Evolutionary conservation across 2,329 filamentous ascomycete genomes (phyloP).

Genomic region (Exophiala viscosa): DNA sequence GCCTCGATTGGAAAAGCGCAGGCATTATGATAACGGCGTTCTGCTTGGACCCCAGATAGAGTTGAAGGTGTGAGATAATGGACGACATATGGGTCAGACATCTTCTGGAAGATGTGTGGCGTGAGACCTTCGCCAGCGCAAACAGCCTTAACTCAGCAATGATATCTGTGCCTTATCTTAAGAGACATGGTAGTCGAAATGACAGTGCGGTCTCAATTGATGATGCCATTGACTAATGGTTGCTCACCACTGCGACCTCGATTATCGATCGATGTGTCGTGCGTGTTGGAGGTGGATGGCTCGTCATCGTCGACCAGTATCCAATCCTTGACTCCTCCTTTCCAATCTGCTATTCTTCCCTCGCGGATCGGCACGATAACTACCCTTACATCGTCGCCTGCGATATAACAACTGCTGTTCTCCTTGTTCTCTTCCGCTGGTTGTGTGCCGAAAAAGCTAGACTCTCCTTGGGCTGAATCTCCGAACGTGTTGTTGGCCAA

Average conservation of each 20-base stretch:
- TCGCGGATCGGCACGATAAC: constrained; percentile 81
- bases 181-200: constrained; percentile 6
- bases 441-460: constrained; percentile 40
- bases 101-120: too few relatives aligned
- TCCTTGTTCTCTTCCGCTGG: constrained; percentile 30
- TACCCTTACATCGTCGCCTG: constrained; percentile 78
- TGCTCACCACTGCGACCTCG: constrained; percentile 21
- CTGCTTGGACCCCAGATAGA: background rate
- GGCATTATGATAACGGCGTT: constrained; percentile 14
- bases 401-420: constrained; percentile 61
- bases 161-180: background rate
- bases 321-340: constrained; percentile 88
- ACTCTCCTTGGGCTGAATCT: constrained; percentile 46
- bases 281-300: background rate
- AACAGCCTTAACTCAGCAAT: too few relatives aligned
- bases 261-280: background rate
- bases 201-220: constrained; percentile 5
- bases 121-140: too few relatives aligned
- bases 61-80: too few relatives aligned
- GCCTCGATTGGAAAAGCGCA: constrained; percentile 7
- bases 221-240: constrained; percentile 22
- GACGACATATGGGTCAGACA: too few relatives aligned
- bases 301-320: constrained; percentile 36
- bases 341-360: constrained; percentile 89
- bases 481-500: constrained; percentile 89